phyloP scores from a whole-genome alignment of 352 stramenopile species.

The Peronosclerospora sorghi region DNA sequence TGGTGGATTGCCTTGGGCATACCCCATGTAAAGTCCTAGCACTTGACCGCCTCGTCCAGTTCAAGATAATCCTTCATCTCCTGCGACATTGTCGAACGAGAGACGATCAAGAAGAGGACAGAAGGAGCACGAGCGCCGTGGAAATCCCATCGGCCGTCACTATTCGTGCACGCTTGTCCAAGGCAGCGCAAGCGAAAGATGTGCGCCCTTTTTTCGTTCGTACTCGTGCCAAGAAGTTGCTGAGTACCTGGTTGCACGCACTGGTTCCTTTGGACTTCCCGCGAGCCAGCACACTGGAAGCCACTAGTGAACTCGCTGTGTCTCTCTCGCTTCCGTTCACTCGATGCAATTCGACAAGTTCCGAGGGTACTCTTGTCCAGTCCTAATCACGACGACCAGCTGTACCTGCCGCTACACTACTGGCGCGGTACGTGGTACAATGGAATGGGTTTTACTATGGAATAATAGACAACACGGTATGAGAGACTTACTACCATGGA shows the following conservation, averaged over 20 bases:
- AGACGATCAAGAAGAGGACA: too few relatives aligned
- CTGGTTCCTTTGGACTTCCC: background rate
- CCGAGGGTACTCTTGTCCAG: too few relatives aligned
- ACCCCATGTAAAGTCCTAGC: slow-evolving; percentile 77
- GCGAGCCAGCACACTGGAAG: background rate
- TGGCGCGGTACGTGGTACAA: too few relatives aligned
- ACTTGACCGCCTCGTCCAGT: slow-evolving; percentile 61
- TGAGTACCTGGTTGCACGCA: background rate
- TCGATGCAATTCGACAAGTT: too few relatives aligned
- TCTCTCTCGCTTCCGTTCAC: background rate
- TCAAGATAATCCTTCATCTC: slow-evolving; percentile 79
- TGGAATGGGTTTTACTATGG: too few relatives aligned
- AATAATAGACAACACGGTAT: too few relatives aligned
- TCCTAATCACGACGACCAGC: too few relatives aligned
- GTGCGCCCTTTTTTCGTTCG: background rate
- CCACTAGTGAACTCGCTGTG: background rate
- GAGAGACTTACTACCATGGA: too few relatives aligned
- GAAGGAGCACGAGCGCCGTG: too few relatives aligned
- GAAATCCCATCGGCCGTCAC: too few relatives aligned
- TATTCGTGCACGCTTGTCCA: background rate
- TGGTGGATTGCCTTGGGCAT: slow-evolving; percentile 33
- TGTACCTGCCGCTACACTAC: too few relatives aligned
- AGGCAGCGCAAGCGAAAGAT: background rate
- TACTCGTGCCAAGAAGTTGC: too few relatives aligned
- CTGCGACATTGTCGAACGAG: slow-evolving; percentile 39